These are phyloP conservation scores for Exophiala aquamarina DNA, from an alignment of 2,329 filamentous ascomycete species.

Conservation along the genomic window DNA sequence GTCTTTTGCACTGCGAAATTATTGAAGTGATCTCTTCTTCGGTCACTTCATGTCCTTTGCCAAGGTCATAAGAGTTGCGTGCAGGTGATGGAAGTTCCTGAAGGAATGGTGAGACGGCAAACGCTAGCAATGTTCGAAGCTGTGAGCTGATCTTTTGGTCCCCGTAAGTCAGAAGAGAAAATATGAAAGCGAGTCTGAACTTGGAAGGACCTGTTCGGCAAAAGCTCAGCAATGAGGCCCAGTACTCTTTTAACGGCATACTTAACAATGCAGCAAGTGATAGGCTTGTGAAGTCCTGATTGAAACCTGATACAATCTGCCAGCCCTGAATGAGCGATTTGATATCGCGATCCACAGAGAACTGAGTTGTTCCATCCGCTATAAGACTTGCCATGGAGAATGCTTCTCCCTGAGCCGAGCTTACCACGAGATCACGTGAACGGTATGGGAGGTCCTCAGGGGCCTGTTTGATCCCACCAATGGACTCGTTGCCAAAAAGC, in stretches of 20 bases:
- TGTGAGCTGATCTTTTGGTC: not conserved
- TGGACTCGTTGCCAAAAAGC: conserved; percentile 8
- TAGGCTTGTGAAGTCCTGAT: not conserved
- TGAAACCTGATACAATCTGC: conserved; percentile 9
- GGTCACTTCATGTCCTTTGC: conserved; percentile 2
- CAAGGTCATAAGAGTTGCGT: conserved; percentile 12
- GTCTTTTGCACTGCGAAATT: conserved; percentile 3
- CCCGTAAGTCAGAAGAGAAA: conserved; percentile 14
- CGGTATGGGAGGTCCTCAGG: conserved; percentile 8
- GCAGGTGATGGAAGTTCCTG: conserved; percentile 1
- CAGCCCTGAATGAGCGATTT: conserved; percentile 4
- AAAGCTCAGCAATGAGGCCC: conserved; percentile 5
- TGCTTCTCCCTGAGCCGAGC: not conserved
- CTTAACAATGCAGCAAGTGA: conserved; percentile 9
- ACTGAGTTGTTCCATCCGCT: conserved; percentile 1
- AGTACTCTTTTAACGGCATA: conserved; percentile 4
- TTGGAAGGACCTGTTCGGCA: conserved; percentile 7
- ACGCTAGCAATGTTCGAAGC: conserved; percentile 9
- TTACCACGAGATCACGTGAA: conserved; percentile 10
- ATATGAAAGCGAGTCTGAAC: conserved; percentile 7
- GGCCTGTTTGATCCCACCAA: not conserved
- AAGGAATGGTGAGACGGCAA: conserved; percentile 9
- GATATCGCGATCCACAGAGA: conserved; percentile 2
- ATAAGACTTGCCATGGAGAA: conserved; percentile 6
- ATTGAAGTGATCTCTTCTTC: conserved; percentile 1